phyloP scores from a whole-genome alignment of 2,329 filamentous ascomycete species.

The Capronia americana region DNA sequence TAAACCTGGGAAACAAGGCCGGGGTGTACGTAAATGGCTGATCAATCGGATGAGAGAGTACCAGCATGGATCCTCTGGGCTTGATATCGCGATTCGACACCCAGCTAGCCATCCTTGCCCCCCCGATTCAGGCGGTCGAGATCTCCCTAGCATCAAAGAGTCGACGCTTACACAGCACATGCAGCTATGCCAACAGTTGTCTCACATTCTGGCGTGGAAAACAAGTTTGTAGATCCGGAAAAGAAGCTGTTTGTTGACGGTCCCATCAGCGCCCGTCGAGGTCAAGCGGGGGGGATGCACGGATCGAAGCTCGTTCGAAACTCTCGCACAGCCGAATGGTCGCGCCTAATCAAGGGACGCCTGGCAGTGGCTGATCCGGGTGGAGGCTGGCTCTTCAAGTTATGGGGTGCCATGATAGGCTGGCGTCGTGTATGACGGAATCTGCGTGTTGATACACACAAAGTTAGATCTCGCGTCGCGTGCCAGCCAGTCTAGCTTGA shows the following conservation, averaged over 20 bases:
- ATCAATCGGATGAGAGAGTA: constrained; percentile 29
- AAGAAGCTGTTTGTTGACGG: background rate
- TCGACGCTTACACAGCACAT: constrained; percentile 10
- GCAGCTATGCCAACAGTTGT: constrained; percentile 18
- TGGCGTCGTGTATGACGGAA: constrained; percentile 31
- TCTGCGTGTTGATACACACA: constrained; percentile 28
- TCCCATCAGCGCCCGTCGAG: background rate
- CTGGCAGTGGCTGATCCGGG: constrained; percentile 13
- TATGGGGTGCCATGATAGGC: constrained; percentile 27
- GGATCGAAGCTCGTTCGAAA: constrained; percentile 26
- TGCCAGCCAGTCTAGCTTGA: constrained; percentile 28
- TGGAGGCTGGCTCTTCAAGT: constrained; percentile 18
- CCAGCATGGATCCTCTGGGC: constrained; percentile 2
- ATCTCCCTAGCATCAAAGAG: background rate
- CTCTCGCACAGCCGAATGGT: constrained; percentile 24
- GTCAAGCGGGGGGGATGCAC: background rate
- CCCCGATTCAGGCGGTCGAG: background rate
- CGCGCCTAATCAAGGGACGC: constrained; percentile 8
- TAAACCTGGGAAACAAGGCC: constrained; percentile 29
- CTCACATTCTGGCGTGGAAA: constrained; percentile 15
- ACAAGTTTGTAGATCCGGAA: constrained; percentile 22
- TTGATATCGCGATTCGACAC: constrained; percentile 18
- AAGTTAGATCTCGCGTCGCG: constrained; percentile 38
- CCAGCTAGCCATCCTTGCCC: constrained; percentile 7
- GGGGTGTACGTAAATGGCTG: constrained; percentile 37